Percentiles rank a stretch among this genome's conserved stretches.
Evolutionary conservation across 768 basidiomycete genomes (phyloP).

Genomic region (Amyloporia xantha): DNA sequence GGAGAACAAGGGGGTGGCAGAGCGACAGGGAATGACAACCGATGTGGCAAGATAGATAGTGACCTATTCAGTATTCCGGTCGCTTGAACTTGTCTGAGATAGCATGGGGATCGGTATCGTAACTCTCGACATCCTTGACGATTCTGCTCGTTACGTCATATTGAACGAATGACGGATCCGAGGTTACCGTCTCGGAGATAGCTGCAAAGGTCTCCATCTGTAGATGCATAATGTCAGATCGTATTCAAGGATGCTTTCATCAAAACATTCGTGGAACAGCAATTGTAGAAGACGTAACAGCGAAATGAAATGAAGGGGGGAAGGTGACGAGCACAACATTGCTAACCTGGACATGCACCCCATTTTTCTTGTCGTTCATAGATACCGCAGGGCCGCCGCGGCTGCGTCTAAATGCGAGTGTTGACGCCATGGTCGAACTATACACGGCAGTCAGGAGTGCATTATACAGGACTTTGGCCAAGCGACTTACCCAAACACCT

Average conservation of each 20-base stretch:
- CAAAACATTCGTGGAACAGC: too few species aligned
- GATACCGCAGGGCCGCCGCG: slow-evolving; percentile 17
- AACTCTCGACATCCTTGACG: too few species aligned
- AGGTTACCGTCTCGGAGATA: slow-evolving; percentile 13
- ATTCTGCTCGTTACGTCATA: slow-evolving; percentile 51
- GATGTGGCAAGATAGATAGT: too few species aligned
- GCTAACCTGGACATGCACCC: slow-evolving; percentile 54
- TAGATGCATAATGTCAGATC: neutral
- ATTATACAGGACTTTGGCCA: neutral
- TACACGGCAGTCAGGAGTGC: neutral
- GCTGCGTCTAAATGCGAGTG: slow-evolving; percentile 49
- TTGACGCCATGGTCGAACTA: slow-evolving; percentile 33
- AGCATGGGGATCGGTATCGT: neutral
- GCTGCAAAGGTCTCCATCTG: slow-evolving; percentile 59
- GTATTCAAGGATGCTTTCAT: too few species aligned
- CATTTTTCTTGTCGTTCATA: slow-evolving; percentile 24
- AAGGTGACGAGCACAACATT: neutral
- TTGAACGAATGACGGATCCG: slow-evolving; percentile 33
- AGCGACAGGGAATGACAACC: neutral
- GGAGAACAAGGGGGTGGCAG: too few species aligned
- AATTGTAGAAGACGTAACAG: too few species aligned
- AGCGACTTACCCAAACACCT: slow-evolving; percentile 51
- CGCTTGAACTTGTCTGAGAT: neutral
- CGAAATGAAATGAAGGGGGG: neutral
- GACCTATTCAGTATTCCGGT: neutral